These are phyloP conservation scores for Cordia subcordata DNA, from an alignment of 257 asterid genomes.

Conservation along the genomic window DNA sequence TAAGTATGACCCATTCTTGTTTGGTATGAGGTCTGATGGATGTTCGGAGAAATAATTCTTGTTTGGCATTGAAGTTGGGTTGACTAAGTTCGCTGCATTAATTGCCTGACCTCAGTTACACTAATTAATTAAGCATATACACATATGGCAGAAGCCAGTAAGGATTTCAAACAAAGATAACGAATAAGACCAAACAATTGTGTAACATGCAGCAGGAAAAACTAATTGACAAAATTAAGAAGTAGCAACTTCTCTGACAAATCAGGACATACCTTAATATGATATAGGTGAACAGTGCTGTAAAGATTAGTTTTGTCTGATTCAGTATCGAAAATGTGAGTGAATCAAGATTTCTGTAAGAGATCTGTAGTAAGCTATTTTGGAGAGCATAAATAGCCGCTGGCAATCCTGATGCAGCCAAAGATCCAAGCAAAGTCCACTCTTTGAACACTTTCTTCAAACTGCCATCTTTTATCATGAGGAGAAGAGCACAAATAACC, in stretches of 20 bases:
- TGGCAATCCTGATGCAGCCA: conserved; percentile 95
- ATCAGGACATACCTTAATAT: conserved; percentile 63
- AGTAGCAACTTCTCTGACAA: conserved; percentile 2
- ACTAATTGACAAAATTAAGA: not conserved
- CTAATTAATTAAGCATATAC: not conserved
- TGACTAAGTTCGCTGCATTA: too few species aligned
- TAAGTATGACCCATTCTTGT: too few species aligned
- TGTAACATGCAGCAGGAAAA: not conserved
- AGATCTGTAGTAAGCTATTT: conserved; percentile 90
- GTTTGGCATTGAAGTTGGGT: too few species aligned
- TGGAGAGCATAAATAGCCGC: conserved; percentile 96
- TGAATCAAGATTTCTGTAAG: conserved; percentile 89
- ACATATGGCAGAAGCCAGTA: not conserved
- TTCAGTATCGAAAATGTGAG: conserved; percentile 95
- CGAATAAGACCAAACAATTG: not conserved
- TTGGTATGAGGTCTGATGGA: too few species aligned
- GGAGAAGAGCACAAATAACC: conserved; percentile 78
- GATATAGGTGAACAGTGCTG: conserved; percentile 79
- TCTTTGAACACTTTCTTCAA: conserved; percentile 56
- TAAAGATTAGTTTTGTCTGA: conserved; percentile 93
- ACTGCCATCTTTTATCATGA: conserved; percentile 76
- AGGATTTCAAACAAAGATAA: not conserved
- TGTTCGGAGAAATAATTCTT: too few species aligned
- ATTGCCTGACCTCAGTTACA: too few species aligned
- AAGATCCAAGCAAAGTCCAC: conserved; percentile 81